Conservation (phyloP, 768 basidiomycete species). For the Boletus rubroflammeus region DNA sequence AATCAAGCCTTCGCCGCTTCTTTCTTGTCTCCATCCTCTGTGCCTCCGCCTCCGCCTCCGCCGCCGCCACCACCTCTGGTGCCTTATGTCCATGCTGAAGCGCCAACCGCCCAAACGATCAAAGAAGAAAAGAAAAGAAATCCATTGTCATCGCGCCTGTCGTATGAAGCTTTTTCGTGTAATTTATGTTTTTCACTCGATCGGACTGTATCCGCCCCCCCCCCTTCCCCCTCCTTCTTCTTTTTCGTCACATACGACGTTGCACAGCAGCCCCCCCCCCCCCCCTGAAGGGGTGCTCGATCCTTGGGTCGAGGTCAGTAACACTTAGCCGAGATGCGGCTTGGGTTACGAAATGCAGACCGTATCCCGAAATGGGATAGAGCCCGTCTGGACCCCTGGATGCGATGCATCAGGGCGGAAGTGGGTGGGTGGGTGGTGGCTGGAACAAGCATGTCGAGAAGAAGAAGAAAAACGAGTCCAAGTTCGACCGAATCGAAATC, state of each 20-base stretch:
- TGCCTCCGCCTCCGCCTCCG: constrained; percentile 4
- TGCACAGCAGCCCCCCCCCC: neutral
- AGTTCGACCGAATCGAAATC: too few relatives aligned
- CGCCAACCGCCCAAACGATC: neutral
- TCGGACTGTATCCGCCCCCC: neutral
- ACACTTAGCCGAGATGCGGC: neutral
- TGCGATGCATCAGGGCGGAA: neutral
- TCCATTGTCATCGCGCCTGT: neutral
- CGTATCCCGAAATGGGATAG: neutral
- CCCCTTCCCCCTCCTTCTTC: too few relatives aligned
- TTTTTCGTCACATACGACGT: neutral
- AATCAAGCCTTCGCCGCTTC: neutral
- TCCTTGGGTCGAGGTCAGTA: neutral
- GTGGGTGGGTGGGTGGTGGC: too few relatives aligned
- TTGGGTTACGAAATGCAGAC: neutral
- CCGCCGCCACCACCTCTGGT: neutral
- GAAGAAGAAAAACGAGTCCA: too few relatives aligned
- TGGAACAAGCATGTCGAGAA: too few relatives aligned
- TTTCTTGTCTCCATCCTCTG: neutral
- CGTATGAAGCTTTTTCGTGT: neutral
- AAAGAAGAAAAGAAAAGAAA: neutral
- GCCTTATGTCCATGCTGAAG: constrained; percentile 1
- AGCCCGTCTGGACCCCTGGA: too few relatives aligned
- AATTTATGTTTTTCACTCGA: neutral
- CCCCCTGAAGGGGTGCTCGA: neutral